Evolutionary conservation across 2,329 filamentous ascomycete genomes (phyloP), one percentile per base, ranked within the genome.

Genomic region (Magnaporthiopsis incrustans): DNA sequence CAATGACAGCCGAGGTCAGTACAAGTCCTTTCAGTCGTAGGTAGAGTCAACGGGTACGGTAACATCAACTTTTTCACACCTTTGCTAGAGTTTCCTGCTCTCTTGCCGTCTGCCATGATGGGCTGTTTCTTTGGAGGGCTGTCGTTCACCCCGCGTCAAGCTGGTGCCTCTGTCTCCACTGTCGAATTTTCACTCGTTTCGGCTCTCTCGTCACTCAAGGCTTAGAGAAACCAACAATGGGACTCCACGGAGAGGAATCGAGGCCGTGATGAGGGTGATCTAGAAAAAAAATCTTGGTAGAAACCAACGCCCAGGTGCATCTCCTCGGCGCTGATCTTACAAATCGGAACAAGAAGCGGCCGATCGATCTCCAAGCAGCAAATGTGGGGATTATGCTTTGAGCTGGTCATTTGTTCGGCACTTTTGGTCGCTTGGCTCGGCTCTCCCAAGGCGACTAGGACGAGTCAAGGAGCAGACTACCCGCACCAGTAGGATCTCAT

Each of bases 91-190:
- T 71, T 71, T 60, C 71, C 69, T 59, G 70, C 72, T 63, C 68
- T 68, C 66, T 71, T 73, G 61, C 72, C 72, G 67, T 74, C 72
- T 15, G 72, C 71, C 72, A 74, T 74, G n/a, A 10, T 53, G 22
- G 4, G 10, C 22, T 53, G 22, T 25, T 22, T 14, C 22, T 25
- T 50, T 18, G n/a, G 2, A 10, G 22, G 5, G 10, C 7, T 22
- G n/a, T 53, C 14, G n/a, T n/a, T 22, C 44, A 53, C 18, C 44
- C 44, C 44, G 5, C 38, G 15, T 44, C 38, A 44, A 44, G 38
- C 38, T 44, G 44, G 44, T 11, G 14, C 44, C 18, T 50, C 5
- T 14, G 44, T 11, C 44, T 53, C 44, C n/a, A 53, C 44, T 53
- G 44, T 25, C 22, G 44, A 53, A 53, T 25, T 53, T 14, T 10